Evolutionary conservation across 2,329 filamentous ascomycete species (phyloP).

Genomic region (Paracoccidioides brasiliensis): DNA sequence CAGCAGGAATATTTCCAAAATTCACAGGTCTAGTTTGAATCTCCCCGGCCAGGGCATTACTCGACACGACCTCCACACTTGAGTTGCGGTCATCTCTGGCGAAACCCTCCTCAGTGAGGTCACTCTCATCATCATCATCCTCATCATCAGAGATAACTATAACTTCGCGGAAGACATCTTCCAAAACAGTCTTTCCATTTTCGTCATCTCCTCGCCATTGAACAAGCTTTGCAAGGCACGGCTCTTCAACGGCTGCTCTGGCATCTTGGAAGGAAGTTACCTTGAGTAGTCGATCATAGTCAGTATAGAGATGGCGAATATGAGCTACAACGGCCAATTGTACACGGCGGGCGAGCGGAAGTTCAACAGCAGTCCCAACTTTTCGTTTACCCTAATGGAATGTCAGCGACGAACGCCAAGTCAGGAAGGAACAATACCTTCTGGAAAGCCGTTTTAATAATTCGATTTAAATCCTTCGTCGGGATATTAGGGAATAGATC

Average conservation of each 20-base stretch:
- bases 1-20: constrained; percentile 12
- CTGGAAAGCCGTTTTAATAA: constrained; percentile 48
- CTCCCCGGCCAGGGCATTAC: constrained; percentile 23
- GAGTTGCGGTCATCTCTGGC: constrained; percentile 19
- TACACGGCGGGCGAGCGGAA: constrained; percentile 43
- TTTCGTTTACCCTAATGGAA: constrained; percentile 37
- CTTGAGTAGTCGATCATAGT: constrained; percentile 47
- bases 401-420: constrained; percentile 13
- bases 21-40: constrained; percentile 21
- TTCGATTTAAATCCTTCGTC: constrained; percentile 42
- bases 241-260: constrained; percentile 41
- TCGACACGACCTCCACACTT: constrained; percentile 33
- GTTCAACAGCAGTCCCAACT: constrained; percentile 43
- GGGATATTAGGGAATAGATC: constrained; percentile 53
- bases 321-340: constrained; percentile 50
- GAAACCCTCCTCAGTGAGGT: constrained; percentile 17
- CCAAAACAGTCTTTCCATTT: constrained; percentile 39
- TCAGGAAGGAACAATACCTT: constrained; percentile 31
- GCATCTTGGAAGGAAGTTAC: constrained; percentile 42
- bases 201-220: constrained; percentile 51
- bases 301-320: constrained; percentile 49
- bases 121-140: constrained; percentile 34
- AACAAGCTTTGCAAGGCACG: constrained; percentile 43
- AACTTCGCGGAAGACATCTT: constrained; percentile 51
- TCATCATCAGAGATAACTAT: constrained; percentile 52